phyloP scores from a whole-genome alignment of 2,329 filamentous ascomycete genomes.

The Ramularia collo-cygni region DNA sequence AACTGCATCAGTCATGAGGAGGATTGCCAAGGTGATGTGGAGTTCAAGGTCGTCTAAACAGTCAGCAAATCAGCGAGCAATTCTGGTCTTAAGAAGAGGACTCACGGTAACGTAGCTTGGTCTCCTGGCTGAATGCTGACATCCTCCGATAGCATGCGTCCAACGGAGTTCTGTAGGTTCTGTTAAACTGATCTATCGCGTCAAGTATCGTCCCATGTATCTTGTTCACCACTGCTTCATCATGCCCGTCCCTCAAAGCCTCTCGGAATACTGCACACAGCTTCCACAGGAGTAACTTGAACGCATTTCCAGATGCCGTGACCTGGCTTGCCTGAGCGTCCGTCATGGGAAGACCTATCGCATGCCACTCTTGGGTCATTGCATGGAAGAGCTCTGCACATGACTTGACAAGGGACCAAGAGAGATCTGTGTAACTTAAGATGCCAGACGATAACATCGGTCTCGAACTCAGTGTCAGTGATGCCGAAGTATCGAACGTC shows the following conservation, averaged over 20 bases:
- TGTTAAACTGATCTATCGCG: slow-evolving; percentile 7
- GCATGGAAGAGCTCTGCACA: slow-evolving; percentile 9
- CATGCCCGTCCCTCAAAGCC: slow-evolving; percentile 9
- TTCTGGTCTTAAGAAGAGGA: too few relatives aligned
- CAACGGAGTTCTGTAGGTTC: slow-evolving; percentile 4
- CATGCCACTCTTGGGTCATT: slow-evolving; percentile 5
- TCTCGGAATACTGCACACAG: slow-evolving; percentile 9
- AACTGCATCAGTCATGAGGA: slow-evolving; percentile 8
- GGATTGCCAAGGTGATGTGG: slow-evolving; percentile 6
- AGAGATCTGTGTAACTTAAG: slow-evolving; percentile 8
- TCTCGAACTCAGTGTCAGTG: slow-evolving; percentile 7
- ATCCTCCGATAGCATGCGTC: slow-evolving; percentile 8
- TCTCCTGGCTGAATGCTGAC: slow-evolving; percentile 7
- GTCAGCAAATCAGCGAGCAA: too few relatives aligned
- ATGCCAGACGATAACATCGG: slow-evolving; percentile 9
- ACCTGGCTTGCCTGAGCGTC: slow-evolving; percentile 9
- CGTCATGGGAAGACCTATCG: slow-evolving; percentile 3
- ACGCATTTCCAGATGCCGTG: slow-evolving; percentile 6
- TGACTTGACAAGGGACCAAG: slow-evolving; percentile 9
- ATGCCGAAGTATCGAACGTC: slow-evolving; percentile 9
- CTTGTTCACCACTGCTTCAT: slow-evolving; percentile 5
- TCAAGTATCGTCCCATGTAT: slow-evolving; percentile 3
- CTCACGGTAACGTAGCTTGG: slow-evolving; percentile 7
- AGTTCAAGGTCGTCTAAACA: slow-evolving; percentile 2
- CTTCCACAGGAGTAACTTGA: slow-evolving; percentile 10